phyloP scores from a whole-genome alignment of 768 basidiomycete species.

The Termitomyces sp. region DNA sequence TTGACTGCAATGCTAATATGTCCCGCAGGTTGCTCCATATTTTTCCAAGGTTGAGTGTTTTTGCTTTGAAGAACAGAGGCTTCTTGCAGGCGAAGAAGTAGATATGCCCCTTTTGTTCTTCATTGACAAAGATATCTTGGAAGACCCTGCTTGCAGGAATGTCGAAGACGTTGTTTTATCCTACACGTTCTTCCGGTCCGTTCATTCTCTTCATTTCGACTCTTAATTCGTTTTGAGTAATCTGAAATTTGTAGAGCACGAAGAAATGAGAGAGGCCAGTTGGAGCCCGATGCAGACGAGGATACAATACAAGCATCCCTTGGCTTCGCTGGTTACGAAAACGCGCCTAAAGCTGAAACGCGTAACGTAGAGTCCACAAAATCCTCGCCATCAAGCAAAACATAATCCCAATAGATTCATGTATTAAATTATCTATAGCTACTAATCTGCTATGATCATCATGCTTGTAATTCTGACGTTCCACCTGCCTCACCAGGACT shows the following conservation, averaged over 20 bases:
- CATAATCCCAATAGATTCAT: constrained; percentile 7
- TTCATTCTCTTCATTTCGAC: constrained; percentile 3
- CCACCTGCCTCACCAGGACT: not conserved
- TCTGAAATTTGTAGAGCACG: constrained; percentile 54
- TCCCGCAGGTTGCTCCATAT: constrained; percentile 83
- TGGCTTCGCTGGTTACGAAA: constrained; percentile 66
- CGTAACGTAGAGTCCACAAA: constrained; percentile 9
- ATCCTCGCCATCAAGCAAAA: not conserved
- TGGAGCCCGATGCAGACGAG: constrained; percentile 87
- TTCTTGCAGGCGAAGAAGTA: constrained; percentile 92
- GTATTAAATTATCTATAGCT: not conserved
- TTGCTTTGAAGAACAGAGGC: constrained; percentile 97
- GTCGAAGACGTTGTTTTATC: constrained; percentile 90
- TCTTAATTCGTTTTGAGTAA: not conserved
- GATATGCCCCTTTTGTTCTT: constrained; percentile 99
- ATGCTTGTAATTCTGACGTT: not conserved
- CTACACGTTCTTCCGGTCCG: constrained; percentile 96
- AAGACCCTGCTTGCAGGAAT: constrained; percentile 83
- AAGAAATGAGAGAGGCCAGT: constrained; percentile 76
- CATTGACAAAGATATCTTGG: constrained; percentile 94
- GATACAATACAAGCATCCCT: constrained; percentile 74
- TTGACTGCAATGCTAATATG: not conserved
- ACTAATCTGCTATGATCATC: not conserved
- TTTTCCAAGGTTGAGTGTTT: constrained; percentile 99
- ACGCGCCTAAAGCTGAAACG: constrained; percentile 33